Base-by-base conservation (phyloP, 2,329 filamentous ascomycete species). In the Xylariaceae sp. region DNA sequence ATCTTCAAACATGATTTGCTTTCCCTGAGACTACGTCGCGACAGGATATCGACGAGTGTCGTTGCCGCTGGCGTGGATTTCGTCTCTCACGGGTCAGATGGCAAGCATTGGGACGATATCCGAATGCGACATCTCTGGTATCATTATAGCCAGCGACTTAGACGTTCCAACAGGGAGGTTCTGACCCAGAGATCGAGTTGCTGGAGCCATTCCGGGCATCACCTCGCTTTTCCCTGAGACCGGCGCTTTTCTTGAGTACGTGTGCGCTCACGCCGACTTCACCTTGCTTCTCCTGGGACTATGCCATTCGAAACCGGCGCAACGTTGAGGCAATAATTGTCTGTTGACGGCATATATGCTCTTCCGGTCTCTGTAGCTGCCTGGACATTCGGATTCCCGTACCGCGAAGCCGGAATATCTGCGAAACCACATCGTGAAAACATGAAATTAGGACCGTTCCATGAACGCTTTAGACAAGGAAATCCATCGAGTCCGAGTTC, bases 401-500 rank as follows among this genome's bases (percentile, higher is more conserved):
- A 7, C 37, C 37, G 6, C 13, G 4, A 34, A 30, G 4, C 4
- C 54, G 5, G 8, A 6, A 2, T 15, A n/a, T 9, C 47, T 56
- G 37, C 37, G 1, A 8, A 41, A 8, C 9, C 8, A 13, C 4
- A 41, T 30, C 23, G 23, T 2, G 37, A 9, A 9, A 4, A 41
- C 4, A 41, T 13, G 4, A 41, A 1, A 4, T 52, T 63, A 13
- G 61, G 65, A 39, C 51, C 53, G 48, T 57, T 57, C 39, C 58
- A 59, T 1, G 57, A 61, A 18, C 23, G 58, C 9, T 57, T 1
- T 48, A 59, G 1, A 47, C 51, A 0, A 53, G 61, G 1, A 62
- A 60, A 39, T 10, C 54, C n/a, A 50, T 66, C 52, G 61, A 60
- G 39, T 45, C 52, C 1, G 58, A 47, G 6, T 62, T 56, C 13